Percentiles rank a stretch among this genome's conserved stretches.
These are phyloP conservation scores for Hygrophoropsis aurantiaca DNA, from an alignment of 768 basidiomycete species.

Conservation along the genomic window DNA sequence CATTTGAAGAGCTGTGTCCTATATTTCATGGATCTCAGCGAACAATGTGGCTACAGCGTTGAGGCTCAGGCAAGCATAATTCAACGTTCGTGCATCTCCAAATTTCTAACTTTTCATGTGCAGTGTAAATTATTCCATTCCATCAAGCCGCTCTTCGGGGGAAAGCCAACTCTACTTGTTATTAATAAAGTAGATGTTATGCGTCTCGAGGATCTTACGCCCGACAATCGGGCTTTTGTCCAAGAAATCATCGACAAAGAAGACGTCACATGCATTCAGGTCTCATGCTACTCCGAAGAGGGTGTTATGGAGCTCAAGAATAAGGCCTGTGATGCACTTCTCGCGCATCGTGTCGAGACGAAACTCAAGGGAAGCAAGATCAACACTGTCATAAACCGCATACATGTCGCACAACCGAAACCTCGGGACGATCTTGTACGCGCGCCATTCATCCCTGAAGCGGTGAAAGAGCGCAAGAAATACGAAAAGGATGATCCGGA, in stretches of 20 bases:
- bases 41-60: constrained; percentile 96
- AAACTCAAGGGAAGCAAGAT: constrained; percentile 95
- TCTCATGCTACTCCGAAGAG: constrained; percentile 95
- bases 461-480: constrained; percentile 70
- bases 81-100: background rate
- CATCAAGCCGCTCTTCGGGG: constrained; percentile 94
- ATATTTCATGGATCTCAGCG: constrained; percentile 99
- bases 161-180: constrained; percentile 91
- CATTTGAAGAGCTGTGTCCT: constrained; percentile 92
- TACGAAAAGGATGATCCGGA: constrained; percentile 87
- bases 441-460: constrained; percentile 86
- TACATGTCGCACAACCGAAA: constrained; percentile 92
- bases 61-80: constrained; percentile 80
- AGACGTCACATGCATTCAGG: constrained; percentile 73
- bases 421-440: constrained; percentile 88
- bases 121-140: constrained; percentile 99
- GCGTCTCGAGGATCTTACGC: constrained; percentile 79
- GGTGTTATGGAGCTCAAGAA: constrained; percentile 98
- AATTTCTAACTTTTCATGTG: constrained; percentile 2
- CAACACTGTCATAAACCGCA: constrained; percentile 89
- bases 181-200: constrained; percentile 98
- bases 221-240: constrained; percentile 76
- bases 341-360: constrained; percentile 90
- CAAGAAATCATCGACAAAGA: constrained; percentile 82
- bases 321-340: constrained; percentile 90